Percentiles rank a stretch among this genome's conserved stretches.
Conservation (phyloP, 2,329 filamentous ascomycete species). For the Lasiodiplodia hormozganensis region DNA sequence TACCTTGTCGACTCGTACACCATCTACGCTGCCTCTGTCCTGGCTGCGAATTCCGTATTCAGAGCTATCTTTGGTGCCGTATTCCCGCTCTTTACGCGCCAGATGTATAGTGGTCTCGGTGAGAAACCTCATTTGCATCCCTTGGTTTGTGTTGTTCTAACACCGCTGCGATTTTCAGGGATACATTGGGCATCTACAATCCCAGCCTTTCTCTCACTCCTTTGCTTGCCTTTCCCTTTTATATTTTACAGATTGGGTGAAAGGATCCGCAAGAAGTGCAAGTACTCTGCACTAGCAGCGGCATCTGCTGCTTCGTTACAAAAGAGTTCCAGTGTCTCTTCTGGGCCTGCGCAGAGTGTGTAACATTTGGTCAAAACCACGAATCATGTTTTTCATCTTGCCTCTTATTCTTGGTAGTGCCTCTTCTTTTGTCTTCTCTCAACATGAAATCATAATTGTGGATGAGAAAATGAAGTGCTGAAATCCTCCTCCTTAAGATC, state of each 20-base stretch:
- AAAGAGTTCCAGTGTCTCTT: neutral
- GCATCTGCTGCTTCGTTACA: neutral
- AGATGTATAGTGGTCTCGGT: constrained; percentile 59
- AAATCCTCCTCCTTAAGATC: too few species aligned
- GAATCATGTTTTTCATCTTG: too few species aligned
- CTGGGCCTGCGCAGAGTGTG: neutral
- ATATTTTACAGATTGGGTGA: constrained; percentile 76
- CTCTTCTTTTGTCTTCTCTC: too few species aligned
- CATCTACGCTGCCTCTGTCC: constrained; percentile 76
- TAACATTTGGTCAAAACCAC: neutral
- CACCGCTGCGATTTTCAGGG: constrained; percentile 47
- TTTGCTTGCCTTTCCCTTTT: constrained; percentile 76
- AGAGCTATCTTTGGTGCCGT: constrained; percentile 78
- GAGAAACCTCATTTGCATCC: neutral
- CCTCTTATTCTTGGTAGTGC: too few species aligned
- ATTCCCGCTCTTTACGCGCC: constrained; percentile 79
- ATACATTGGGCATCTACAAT: constrained; percentile 79
- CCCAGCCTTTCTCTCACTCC: constrained; percentile 75
- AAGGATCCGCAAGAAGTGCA: constrained; percentile 69
- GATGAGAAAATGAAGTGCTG: too few species aligned
- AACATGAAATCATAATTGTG: too few species aligned
- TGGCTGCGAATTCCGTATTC: constrained; percentile 80
- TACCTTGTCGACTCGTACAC: constrained; percentile 61
- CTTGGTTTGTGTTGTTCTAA: neutral
- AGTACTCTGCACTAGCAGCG: constrained; percentile 71